phyloP scores from a whole-genome alignment of 768 basidiomycete species.

The Podaxis sp. region DNA sequence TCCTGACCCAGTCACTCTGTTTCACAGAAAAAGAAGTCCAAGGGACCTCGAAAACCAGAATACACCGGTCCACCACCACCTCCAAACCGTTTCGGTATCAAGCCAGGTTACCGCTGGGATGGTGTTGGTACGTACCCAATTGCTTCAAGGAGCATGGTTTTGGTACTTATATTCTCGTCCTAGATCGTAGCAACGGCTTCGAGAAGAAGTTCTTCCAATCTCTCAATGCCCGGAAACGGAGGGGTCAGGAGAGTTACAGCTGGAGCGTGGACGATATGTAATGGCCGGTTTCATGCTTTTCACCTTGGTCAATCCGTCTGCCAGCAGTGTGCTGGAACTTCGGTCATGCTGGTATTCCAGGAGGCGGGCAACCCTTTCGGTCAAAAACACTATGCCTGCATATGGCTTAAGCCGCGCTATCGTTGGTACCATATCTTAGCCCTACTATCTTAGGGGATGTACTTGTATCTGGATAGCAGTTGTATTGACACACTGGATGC shows the following conservation, averaged over 20 bases:
- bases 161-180: not conserved
- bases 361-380: not conserved
- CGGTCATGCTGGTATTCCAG: not conserved
- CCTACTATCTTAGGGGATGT: not conserved
- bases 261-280: slow-evolving; percentile 97
- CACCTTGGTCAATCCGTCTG: not conserved
- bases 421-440: not conserved
- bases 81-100: slow-evolving; percentile 94
- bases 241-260: slow-evolving; percentile 68
- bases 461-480: not conserved
- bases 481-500: slow-evolving; percentile 10
- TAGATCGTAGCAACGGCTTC: slow-evolving; percentile 91
- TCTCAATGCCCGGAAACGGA: slow-evolving; percentile 72
- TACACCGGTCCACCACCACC: slow-evolving; percentile 87
- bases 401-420: not conserved
- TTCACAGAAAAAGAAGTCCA: slow-evolving; percentile 67
- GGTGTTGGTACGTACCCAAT: slow-evolving; percentile 74
- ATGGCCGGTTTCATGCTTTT: not conserved
- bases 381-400: not conserved
- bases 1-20: slow-evolving; percentile 3
- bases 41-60: slow-evolving; percentile 79
- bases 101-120: slow-evolving; percentile 97
- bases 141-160: slow-evolving; percentile 4
- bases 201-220: slow-evolving; percentile 91
- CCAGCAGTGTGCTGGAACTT: not conserved